Conservation (phyloP, 371 early-diverging fungal genomes). For the Mucor velutinosus region DNA sequence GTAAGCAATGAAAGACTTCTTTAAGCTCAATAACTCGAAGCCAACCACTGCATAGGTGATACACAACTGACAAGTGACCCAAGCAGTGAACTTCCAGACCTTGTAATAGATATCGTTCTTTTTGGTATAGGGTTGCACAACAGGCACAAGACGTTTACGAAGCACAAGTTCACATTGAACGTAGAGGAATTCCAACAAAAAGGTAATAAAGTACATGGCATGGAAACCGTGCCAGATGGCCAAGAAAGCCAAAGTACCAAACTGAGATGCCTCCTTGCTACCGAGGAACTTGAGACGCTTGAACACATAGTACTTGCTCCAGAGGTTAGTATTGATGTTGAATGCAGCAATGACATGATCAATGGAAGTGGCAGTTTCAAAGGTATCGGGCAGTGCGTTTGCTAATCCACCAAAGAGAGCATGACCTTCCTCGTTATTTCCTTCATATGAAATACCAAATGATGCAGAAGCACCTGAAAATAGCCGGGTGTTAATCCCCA, state of each 20-base stretch:
- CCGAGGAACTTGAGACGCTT: slow-evolving; percentile 71
- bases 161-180: slow-evolving; percentile 38
- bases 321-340: slow-evolving; percentile 79
- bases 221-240: slow-evolving; percentile 80
- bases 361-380: slow-evolving; percentile 63
- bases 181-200: slow-evolving; percentile 66
- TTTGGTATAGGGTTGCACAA: slow-evolving; percentile 28
- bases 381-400: slow-evolving; percentile 52
- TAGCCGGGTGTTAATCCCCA: slow-evolving; percentile 6
- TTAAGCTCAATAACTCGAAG: slow-evolving; percentile 42
- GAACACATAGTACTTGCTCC: slow-evolving; percentile 75
- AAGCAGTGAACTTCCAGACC: slow-evolving; percentile 36
- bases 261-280: slow-evolving; percentile 64
- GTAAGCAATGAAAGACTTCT: slow-evolving; percentile 40
- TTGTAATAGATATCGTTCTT: slow-evolving; percentile 19
- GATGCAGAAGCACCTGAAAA: slow-evolving; percentile 54
- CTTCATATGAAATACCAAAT: slow-evolving; percentile 70
- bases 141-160: slow-evolving; percentile 28
- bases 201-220: slow-evolving; percentile 65
- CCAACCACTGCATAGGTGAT: slow-evolving; percentile 44
- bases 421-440: slow-evolving; percentile 49
- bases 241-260: slow-evolving; percentile 66
- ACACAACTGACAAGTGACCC: slow-evolving; percentile 33
- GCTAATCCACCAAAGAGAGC: slow-evolving; percentile 61
- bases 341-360: slow-evolving; percentile 62